phyloP scores from a whole-genome alignment of 768 basidiomycete species.

The Chlorophyllum brunneum region DNA sequence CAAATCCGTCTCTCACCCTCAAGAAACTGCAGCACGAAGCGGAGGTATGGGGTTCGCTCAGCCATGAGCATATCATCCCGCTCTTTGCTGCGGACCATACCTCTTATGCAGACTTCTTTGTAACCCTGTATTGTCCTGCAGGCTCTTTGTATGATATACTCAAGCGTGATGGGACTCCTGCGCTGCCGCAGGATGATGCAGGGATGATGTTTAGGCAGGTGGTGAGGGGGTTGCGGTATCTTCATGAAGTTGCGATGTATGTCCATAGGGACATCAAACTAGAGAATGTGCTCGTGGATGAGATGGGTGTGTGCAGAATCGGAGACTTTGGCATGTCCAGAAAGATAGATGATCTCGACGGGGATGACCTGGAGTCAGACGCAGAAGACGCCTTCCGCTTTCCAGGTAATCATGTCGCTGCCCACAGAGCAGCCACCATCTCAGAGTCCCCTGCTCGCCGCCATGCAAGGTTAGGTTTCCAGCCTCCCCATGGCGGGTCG shows the following conservation, averaged over 20 bases:
- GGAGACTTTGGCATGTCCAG: slow-evolving; percentile 82
- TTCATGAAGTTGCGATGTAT: slow-evolving; percentile 72
- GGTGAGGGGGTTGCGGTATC: slow-evolving; percentile 75
- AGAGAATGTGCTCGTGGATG: slow-evolving; percentile 93
- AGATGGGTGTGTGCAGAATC: slow-evolving; percentile 82
- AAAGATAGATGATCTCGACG: slow-evolving; percentile 49
- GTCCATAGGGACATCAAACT: slow-evolving; percentile 96
- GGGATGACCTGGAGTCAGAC: slow-evolving; percentile 29
- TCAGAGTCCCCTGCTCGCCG: slow-evolving; percentile 25
- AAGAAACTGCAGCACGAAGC: slow-evolving; percentile 70
- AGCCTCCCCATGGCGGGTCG: slow-evolving; percentile 34
- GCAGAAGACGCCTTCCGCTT: slow-evolving; percentile 14
- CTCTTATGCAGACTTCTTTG: slow-evolving; percentile 67
- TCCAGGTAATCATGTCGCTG: slow-evolving; percentile 15
- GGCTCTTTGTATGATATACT: slow-evolving; percentile 85
- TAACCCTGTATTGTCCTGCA: slow-evolving; percentile 81
- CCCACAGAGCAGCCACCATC: slow-evolving; percentile 40
- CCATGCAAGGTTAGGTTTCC: slow-evolving; percentile 19
- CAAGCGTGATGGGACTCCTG: slow-evolving; percentile 62
- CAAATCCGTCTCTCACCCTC: slow-evolving; percentile 41
- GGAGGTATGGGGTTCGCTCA: slow-evolving; percentile 67
- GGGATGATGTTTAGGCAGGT: slow-evolving; percentile 87
- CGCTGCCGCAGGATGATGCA: slow-evolving; percentile 70
- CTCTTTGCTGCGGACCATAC: slow-evolving; percentile 65
- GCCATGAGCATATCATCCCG: slow-evolving; percentile 84